Evolutionary conservation across 2,329 filamentous ascomycete genomes (phyloP).

Genomic region (Aureobasidium sp.): DNA sequence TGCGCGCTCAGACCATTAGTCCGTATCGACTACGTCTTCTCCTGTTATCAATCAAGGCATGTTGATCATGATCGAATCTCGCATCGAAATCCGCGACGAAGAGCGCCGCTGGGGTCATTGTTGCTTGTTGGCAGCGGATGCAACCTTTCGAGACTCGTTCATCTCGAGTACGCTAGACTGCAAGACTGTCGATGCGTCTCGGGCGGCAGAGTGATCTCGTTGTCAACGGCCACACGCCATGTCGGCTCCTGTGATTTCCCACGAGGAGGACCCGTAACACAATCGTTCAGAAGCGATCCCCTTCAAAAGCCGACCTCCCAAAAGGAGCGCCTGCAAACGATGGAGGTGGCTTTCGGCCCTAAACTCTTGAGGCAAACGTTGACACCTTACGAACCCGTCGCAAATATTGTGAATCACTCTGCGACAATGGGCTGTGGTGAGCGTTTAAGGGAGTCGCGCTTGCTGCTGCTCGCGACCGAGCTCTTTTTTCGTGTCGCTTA

Average conservation of each 20-base stretch:
- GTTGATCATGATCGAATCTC: background rate
- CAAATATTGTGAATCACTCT: slow-evolving; percentile 8
- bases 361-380: slow-evolving; percentile 6
- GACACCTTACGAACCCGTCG: background rate
- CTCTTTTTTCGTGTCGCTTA: background rate
- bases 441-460: background rate
- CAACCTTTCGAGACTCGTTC: too few relatives aligned
- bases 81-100: background rate
- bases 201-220: background rate
- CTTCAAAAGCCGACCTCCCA: background rate
- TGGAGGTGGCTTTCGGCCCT: background rate
- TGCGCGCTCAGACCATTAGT: background rate
- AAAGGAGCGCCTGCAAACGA: background rate
- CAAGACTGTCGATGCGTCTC: background rate
- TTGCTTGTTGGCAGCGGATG: background rate
- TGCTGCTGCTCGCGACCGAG: background rate
- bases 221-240: slow-evolving; percentile 1
- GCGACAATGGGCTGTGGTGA: slow-evolving; percentile 3
- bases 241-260: background rate
- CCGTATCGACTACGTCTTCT: slow-evolving; percentile 10
- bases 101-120: slow-evolving; percentile 4
- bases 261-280: background rate
- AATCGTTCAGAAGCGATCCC: background rate
- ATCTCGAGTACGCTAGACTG: background rate
- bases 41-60: background rate